Evolutionary conservation across 179 eudicot genomes (phyloP).

Genomic region (Heliamphora pulchella): DNA sequence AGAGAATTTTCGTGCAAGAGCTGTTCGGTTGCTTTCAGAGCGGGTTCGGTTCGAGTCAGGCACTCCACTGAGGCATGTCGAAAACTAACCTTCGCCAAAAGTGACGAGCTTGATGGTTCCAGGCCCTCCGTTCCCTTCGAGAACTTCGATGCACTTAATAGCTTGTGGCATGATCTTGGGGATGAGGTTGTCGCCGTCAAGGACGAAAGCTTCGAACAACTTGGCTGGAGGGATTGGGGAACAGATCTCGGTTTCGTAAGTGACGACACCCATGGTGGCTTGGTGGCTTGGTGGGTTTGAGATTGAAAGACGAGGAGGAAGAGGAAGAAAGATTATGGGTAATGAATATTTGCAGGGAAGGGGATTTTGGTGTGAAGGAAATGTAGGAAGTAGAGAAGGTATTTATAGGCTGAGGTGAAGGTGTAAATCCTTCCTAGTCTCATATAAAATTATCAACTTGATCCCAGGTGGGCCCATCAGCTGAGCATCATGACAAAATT

Average conservation of each 20-base stretch:
- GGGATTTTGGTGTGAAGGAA: neutral
- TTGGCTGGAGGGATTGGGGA: neutral
- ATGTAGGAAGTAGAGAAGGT: neutral
- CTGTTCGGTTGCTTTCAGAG: too few species aligned
- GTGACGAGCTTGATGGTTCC: neutral
- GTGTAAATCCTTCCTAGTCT: too few species aligned
- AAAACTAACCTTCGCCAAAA: constrained; percentile 1
- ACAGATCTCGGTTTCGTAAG: neutral
- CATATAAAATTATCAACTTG: too few species aligned
- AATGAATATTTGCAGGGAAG: neutral
- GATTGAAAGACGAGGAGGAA: neutral
- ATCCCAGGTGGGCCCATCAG: too few species aligned
- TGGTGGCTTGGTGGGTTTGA: neutral
- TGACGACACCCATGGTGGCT: neutral
- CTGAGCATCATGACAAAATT: too few species aligned
- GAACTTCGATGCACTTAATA: neutral
- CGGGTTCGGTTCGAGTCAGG: too few species aligned
- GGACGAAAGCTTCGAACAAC: neutral
- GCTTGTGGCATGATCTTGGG: constrained; percentile 4
- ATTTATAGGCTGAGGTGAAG: neutral
- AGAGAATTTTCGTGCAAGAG: too few species aligned
- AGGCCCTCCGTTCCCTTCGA: neutral
- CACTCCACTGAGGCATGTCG: too few species aligned
- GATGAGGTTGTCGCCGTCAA: neutral
- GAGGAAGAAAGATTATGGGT: neutral